Conservation (phyloP, 257 asterid genomes). For the Solanum sitiens region DNA sequence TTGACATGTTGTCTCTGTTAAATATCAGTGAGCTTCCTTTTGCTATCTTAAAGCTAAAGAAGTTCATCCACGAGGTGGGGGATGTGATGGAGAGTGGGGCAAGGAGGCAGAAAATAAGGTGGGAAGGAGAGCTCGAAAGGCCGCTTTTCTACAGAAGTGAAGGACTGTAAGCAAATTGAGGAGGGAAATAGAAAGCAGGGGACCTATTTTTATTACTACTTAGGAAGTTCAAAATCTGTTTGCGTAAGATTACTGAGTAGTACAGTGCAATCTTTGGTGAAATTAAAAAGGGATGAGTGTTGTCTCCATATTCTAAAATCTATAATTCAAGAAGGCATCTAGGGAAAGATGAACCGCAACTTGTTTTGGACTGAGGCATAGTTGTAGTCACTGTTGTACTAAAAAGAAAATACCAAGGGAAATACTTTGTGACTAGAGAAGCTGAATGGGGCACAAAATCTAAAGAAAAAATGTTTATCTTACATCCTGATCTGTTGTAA, state of each 20-base stretch:
- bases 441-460: neutral
- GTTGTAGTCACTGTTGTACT: neutral
- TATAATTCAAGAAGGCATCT: neutral
- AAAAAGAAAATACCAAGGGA: neutral
- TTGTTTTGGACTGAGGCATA: neutral
- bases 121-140: neutral
- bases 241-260: neutral
- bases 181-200: neutral
- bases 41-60: neutral
- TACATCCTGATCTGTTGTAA: slow-evolving; percentile 43
- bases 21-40: neutral
- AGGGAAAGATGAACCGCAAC: neutral
- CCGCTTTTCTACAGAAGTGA: neutral
- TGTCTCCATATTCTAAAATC: neutral
- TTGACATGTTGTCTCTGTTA: neutral
- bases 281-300: neutral
- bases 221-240: neutral
- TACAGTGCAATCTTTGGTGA: neutral
- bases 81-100: neutral
- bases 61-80: neutral
- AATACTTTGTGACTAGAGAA: neutral
- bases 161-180: neutral
- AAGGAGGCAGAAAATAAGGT: neutral
- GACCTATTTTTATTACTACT: neutral
- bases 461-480: slow-evolving; percentile 5